These are phyloP conservation scores for Eucalyptus sideroxylon DNA, from an alignment of 345 rosid species.

Conservation along the genomic window DNA sequence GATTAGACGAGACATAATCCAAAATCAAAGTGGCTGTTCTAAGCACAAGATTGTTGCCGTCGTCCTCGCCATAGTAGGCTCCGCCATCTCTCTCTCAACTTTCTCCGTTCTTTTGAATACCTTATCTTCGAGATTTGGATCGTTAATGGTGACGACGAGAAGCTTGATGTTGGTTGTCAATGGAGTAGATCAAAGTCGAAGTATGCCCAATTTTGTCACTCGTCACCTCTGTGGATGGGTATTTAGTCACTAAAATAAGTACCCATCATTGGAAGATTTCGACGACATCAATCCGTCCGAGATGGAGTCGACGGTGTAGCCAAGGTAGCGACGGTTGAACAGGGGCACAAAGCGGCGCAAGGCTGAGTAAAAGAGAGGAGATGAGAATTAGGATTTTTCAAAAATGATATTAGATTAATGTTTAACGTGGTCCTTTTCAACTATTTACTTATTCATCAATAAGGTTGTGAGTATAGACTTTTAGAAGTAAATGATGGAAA, in stretches of 20 bases:
- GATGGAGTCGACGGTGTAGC: not conserved
- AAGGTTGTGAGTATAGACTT: not conserved
- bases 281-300: not conserved
- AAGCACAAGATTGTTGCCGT: not conserved
- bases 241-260: not conserved
- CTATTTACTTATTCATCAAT: not conserved
- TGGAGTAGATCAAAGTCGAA: not conserved
- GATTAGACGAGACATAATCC: not conserved
- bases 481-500: not conserved
- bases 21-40: not conserved
- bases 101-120: not conserved
- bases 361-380: not conserved
- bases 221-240: not conserved
- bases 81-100: not conserved
- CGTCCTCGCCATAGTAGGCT: not conserved
- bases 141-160: not conserved
- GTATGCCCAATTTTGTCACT: not conserved
- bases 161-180: not conserved
- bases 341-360: not conserved
- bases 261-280: not conserved
- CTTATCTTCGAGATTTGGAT: not conserved
- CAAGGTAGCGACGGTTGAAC: not conserved
- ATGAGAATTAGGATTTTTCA: not conserved
- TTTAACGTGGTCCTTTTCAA: not conserved
- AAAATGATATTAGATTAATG: not conserved